Base-by-base conservation (phyloP, 2,329 filamentous ascomycete species). In the Aspergillus fructus region DNA sequence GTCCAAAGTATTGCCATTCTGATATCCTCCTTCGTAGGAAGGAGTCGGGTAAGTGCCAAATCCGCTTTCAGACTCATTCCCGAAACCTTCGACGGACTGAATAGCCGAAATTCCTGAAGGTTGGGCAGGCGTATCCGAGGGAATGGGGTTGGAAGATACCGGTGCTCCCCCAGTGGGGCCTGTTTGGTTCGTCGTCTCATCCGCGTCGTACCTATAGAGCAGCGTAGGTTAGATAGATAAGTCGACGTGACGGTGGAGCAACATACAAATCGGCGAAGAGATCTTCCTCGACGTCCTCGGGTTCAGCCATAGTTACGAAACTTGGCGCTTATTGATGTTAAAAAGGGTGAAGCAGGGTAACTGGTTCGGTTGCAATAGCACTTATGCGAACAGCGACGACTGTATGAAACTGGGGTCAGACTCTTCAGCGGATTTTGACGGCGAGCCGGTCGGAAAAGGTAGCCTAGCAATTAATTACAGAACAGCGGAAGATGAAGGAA, bases 231-330 rank as follows among this genome's bases (percentile, higher is more conserved):
- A 59, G 62, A 50, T 43, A 39, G 46, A 43, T 8, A 9, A 6
- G 34, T 46, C n/a, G n/a, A 23, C 51, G 5, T 27, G 2, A 17
- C 33, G 17, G 15, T 43, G 40, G 48, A 49, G 50, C 48, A 37
- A 53, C 91, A 78, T 81, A 96, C 92, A 96, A 85, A 78, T 96
- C 93, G 68, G 92, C 92, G 76, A 96, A 96, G 77, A 96, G 89
- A 83, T 96, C 92, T 71, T 96, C 93, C 67, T 96, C 92, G 66
- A 91, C 87, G 65, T 90, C 90, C 70, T 93, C 90, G 53, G 84
- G 81, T 69, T 94, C 91, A 48, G 90, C 86, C 90, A 93, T 94
- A 67, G 49, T 82, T 74, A 58, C 37, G 47, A 39, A 46, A 39
- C 5, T 50, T 47, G 27, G 48, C 59, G 33, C 17, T 40, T 47